Percentiles rank a stretch among this genome's conserved stretches.
Evolutionary conservation across 1,139 yeast species (phyloP).

Genomic region (Eremothecium coryli): DNA sequence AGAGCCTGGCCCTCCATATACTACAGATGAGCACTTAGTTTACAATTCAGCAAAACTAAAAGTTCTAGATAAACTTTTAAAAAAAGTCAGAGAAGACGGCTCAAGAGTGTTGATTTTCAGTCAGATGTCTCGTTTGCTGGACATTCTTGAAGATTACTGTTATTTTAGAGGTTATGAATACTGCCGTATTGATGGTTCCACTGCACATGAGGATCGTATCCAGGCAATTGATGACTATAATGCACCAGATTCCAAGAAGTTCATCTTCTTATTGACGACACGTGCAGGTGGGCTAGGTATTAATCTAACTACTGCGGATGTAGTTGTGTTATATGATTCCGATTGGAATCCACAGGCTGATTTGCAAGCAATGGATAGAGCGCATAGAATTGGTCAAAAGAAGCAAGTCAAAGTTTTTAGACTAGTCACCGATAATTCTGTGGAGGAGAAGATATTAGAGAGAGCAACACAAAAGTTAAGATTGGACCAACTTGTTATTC

Average conservation of each 20-base stretch:
- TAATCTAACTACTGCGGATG: conserved; percentile 66
- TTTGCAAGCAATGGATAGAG: conserved; percentile 82
- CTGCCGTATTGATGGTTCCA: conserved; percentile 75
- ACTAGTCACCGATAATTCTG: conserved; percentile 69
- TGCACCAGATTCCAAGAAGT: conserved; percentile 58
- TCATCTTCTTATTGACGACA: conserved; percentile 63
- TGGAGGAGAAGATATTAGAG: conserved; percentile 72
- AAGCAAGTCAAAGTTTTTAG: conserved; percentile 72
- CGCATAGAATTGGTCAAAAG: conserved; percentile 79
- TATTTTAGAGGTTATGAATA: conserved; percentile 57
- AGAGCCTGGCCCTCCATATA: conserved; percentile 80
- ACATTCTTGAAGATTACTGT: conserved; percentile 71
- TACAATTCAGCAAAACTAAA: conserved; percentile 65
- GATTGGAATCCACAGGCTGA: conserved; percentile 90
- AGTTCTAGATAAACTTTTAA: conserved; percentile 57
- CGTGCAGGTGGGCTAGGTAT: conserved; percentile 88
- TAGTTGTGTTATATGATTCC: conserved; percentile 64
- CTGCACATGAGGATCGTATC: conserved; percentile 68
- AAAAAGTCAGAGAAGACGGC: conserved; percentile 55
- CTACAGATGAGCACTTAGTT: conserved; percentile 74
- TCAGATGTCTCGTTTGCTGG: conserved; percentile 75
- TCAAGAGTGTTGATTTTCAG: conserved; percentile 69
- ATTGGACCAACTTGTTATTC: conserved; percentile 72
- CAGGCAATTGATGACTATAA: conserved; percentile 71
- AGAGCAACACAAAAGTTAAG: conserved; percentile 72